Base-by-base conservation (phyloP, 768 basidiomycete genomes). In the Amanita fuliginea region DNA sequence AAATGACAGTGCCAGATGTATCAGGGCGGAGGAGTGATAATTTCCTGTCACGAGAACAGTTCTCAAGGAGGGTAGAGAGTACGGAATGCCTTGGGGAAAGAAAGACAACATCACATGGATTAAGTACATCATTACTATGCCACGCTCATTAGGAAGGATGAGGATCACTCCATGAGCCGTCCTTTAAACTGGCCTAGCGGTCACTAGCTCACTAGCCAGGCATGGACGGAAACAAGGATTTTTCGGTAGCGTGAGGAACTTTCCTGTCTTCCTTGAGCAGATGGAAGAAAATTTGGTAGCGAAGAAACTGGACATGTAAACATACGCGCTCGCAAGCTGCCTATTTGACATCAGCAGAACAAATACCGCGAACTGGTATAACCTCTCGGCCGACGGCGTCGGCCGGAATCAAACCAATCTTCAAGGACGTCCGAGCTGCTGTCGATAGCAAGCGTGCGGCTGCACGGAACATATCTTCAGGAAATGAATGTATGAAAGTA, bases 331-430 rank as follows among this genome's bases (percentile, higher is more conserved):
- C n/a, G 95, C 96, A 56, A 86, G 96, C 95, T 46, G 94, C 92
- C 89, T 95, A 60, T 13, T 51, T 30, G 46, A 11, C 34, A 53
- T 55, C 1, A 42, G 28, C 56, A 35, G 14, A 51, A 41, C 32
- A 19, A 24, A 44, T 2, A 34, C n/a, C 14, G 46, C 59, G 14
- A 51, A 70, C 68, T 26, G 70, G 60, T 65, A 75, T 68, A 53
- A 88, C 95, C 67, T 96, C 91, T 53, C 78, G 77, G 28, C 95
- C 95, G 62, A 99, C 96, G 26, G 95, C 96, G 62, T 98, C 95
- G 5, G 92, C 96, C 30, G 94, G 93, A 59, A 99, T 89, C 63
- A 99, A 80, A 8, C 93, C 94, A 63, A 98, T 82, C 56, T 74
- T 88, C 46, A 92, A 73, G 5, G 78, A 76, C 42, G 70, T 68